Base-by-base conservation (phyloP, 257 asterid species). In the Lycium barbarum region DNA sequence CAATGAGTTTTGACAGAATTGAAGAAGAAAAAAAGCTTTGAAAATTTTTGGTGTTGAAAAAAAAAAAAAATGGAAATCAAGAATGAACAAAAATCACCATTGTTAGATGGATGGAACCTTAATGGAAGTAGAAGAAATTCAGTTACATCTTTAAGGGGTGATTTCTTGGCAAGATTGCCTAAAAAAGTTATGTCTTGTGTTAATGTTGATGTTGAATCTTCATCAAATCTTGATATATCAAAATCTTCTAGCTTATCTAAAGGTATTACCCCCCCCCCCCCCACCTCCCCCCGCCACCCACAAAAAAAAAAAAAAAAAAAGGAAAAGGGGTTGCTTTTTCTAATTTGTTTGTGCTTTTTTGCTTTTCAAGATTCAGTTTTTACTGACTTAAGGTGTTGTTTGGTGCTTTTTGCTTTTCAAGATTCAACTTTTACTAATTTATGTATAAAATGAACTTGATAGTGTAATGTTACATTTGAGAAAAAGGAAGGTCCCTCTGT, bases 141-240 rank as follows among this genome's bases (percentile, higher is more conserved):
- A 1, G 93, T 93, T 2, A 92, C 87, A 73, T 89, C 94, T 5
- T 88, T 95, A 79, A 93, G 93, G 36, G 86, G 3, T 65, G 95
- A 92, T 26, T 95, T 95, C 84, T 78, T 92, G 45, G 82, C 93
- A 8, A 83, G 94, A 84, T 88, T 94, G 38, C 98, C 98, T 7
- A 94, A 93, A 53, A 93, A 92, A 54, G 89, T 94, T 86, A 92
- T 92, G 62, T 80, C 91, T 66, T 90, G 90, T 26, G 86, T 93
- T 85, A 95, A 91, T 26, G 84, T 92, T 86, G 98, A 95, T 89
- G 88, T 90, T 18, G 98, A 95, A 84, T 86, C 89, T 36, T 87
- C 86, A 68, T 91, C 93, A 72, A 73, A 43, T 7, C 38, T 80
- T 86, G 90, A 93, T 81, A 87, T 92, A 85, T 89, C 95, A 61